A percentile compares a stretch with the other conserved stretches of the same genome.
phyloP scores from a whole-genome alignment of 352 stramenopile species.

The Phytophthora megakarya region DNA sequence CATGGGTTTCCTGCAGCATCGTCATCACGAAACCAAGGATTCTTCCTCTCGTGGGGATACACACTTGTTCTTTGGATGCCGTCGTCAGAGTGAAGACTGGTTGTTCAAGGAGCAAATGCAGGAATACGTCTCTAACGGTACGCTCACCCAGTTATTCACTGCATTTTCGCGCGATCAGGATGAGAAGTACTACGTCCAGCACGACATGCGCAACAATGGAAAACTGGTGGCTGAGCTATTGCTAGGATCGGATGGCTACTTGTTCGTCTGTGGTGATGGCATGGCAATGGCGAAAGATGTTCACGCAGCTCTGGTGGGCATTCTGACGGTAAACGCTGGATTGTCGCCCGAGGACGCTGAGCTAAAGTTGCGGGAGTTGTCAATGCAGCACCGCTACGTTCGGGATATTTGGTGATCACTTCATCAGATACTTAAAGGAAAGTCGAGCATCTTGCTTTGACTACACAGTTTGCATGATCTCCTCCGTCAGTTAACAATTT shows the following conservation, averaged over 20 bases:
- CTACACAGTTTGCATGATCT: conserved; percentile 19
- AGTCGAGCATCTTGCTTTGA: neutral
- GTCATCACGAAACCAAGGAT: conserved; percentile 45
- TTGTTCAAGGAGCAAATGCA: conserved; percentile 92
- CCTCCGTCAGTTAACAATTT: conserved; percentile 32
- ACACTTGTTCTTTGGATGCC: conserved; percentile 96
- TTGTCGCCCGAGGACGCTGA: conserved; percentile 66
- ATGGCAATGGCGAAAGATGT: conserved; percentile 96
- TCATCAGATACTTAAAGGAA: conserved; percentile 21
- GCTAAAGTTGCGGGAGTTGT: conserved; percentile 58
- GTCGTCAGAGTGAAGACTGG: conserved; percentile 89
- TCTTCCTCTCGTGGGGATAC: conserved; percentile 38
- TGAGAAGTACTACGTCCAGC: conserved; percentile 95
- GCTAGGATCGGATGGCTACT: conserved; percentile 69
- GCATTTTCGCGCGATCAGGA: conserved; percentile 93
- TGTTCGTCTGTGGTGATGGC: conserved; percentile 97
- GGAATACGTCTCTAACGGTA: conserved; percentile 66
- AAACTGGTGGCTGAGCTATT: conserved; percentile 78
- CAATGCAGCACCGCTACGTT: conserved; percentile 81
- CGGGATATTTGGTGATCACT: conserved; percentile 86
- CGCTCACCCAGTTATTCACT: conserved; percentile 84
- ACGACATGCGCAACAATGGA: conserved; percentile 70
- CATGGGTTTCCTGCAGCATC: conserved; percentile 95
- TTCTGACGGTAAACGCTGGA: conserved; percentile 76
- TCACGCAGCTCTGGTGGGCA: conserved; percentile 77